Base-by-base conservation (phyloP, 768 basidiomycete species). In the Sarcodon aspratus region DNA sequence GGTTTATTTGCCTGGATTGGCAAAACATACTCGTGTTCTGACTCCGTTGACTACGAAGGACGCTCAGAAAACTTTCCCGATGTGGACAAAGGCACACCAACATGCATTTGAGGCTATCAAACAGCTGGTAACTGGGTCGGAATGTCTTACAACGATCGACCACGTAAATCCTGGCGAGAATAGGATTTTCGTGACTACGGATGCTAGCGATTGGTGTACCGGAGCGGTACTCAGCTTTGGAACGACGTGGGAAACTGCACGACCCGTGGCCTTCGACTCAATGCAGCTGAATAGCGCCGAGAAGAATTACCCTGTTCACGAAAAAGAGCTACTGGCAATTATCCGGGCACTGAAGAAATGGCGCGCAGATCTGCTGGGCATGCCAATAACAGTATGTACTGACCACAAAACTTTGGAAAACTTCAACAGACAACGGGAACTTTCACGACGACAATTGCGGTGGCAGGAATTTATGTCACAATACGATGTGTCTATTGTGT, bases 381-480 rank as follows among this genome's bases (percentile, higher is more conserved):
- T 50, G 5, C 52, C 27, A 5, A 62, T 65, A 45, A 33, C 27
- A 0, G 55, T 72, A 5, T 64, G 50, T 42, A 69, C 67, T 0
- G 66, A 72, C 47, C 69, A 73, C 53, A 55, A 60, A 1, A 67
- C 68, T 0, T 54, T 70, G 3, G 57, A 67, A 44, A 55, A 61
- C 35, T 67, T 72, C 46, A 9, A 56, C 1, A 52, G 46, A 0
- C 69, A 72, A 47, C 36, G 47, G 3, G 56, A 68, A 17, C 51
- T 74, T 1, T 69, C 62, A 0, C 50, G 58, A 0, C 47, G 63
- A 0, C 72, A 72, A 33, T 61, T 61, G 0, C 53, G 63, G 0
- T 74, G 73, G 74, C 27, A 66, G 3, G 63, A 73, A 48, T 63
- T 65, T 17, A 50, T 77, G 0, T 47, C 54, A 0, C 55, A 66